Percentiles rank a stretch among this genome's conserved stretches.
Evolutionary conservation across 371 early-diverging fungal species (phyloP).

Genomic region (Rhizopus stolonifer): DNA sequence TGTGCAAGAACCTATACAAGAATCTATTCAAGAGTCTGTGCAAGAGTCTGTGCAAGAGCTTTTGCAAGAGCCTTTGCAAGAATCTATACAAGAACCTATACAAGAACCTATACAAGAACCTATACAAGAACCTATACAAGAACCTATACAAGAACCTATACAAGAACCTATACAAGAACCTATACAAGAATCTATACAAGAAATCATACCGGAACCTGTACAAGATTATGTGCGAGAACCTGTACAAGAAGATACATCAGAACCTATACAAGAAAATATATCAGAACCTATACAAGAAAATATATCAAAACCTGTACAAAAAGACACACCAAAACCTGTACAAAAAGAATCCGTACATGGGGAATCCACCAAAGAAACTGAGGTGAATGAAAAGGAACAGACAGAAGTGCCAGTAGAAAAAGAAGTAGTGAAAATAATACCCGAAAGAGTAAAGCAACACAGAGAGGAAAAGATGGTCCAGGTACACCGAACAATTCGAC

Average conservation of each 20-base stretch:
- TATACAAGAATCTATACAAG: background rate
- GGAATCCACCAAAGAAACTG: too few species aligned
- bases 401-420: background rate
- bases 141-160: too few species aligned
- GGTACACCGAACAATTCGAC: slow-evolving; percentile 11
- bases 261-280: too few species aligned
- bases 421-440: background rate
- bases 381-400: too few species aligned
- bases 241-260: too few species aligned
- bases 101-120: too few species aligned
- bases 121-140: background rate
- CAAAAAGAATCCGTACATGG: too few species aligned
- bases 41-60: background rate
- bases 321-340: too few species aligned
- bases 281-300: too few species aligned
- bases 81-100: too few species aligned
- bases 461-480: background rate
- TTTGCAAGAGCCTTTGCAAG: background rate
- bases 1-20: background rate
- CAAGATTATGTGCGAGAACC: too few species aligned
- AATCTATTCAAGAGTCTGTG: background rate
- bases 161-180: background rate
- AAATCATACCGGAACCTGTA: background rate
- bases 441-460: background rate
- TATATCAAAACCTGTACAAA: too few species aligned